These are phyloP conservation scores for Chaetomium globosum DNA, from an alignment of 2,329 filamentous ascomycete species.

Conservation along the genomic window DNA sequence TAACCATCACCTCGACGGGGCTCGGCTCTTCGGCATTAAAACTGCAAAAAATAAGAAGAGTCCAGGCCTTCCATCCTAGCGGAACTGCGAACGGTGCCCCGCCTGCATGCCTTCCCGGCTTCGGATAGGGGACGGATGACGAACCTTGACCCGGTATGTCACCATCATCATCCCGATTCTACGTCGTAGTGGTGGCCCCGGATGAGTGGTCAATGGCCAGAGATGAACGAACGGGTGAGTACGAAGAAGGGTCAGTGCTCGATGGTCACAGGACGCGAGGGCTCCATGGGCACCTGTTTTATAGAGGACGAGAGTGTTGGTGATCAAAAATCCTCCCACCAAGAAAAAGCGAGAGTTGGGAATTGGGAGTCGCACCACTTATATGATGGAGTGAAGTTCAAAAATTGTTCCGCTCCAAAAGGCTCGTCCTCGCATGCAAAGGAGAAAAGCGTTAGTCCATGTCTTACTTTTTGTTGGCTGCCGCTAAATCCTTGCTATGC, in stretches of 20 bases:
- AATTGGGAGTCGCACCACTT: no score
- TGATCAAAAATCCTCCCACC: no score
- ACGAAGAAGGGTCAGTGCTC: no score
- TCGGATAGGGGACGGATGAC: conserved; percentile 8
- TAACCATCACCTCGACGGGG: not conserved
- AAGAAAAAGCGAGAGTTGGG: no score
- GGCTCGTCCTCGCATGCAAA: no score
- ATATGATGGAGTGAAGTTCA: no score
- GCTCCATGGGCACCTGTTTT: no score
- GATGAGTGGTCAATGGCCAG: not conserved
- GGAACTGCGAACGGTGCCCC: not conserved
- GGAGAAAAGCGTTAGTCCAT: not conserved
- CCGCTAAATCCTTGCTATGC: not conserved
- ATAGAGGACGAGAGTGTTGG: no score
- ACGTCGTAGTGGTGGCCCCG: not conserved
- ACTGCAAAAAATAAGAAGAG: not conserved
- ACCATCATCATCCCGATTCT: conserved; percentile 6
- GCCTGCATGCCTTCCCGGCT: not conserved
- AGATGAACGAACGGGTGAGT: not conserved
- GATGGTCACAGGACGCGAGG: no score
- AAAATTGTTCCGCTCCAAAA: no score
- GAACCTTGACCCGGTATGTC: conserved; percentile 8
- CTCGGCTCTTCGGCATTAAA: conserved; percentile 1
- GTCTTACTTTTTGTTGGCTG: not conserved
- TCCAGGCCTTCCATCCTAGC: not conserved